Evolutionary conservation across 192 early-diverging fungal genomes (phyloP).

Genomic region (Backusella parvicylindrica): DNA sequence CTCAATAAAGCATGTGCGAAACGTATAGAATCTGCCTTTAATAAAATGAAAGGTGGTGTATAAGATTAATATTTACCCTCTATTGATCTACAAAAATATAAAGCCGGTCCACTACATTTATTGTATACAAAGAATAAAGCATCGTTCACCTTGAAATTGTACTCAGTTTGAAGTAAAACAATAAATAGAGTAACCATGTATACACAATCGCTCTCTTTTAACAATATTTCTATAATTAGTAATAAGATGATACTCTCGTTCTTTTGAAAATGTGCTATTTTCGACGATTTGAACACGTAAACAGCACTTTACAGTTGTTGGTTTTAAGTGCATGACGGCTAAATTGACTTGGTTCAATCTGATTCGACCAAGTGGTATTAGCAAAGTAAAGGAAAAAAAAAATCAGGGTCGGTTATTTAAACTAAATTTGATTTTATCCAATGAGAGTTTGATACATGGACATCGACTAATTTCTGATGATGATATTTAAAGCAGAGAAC

Average conservation of each 20-base stretch:
- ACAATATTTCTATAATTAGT: too few relatives aligned
- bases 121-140: background rate
- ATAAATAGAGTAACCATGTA: too few relatives aligned
- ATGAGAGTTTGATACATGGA: constrained; percentile 21
- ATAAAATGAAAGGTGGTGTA: background rate
- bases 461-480: background rate
- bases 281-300: background rate
- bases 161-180: background rate
- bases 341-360: constrained; percentile 5
- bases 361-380: constrained; percentile 10
- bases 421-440: constrained; percentile 12
- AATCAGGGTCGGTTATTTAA: background rate
- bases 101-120: background rate
- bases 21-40: background rate
- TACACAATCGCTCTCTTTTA: too few relatives aligned
- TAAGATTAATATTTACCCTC: background rate
- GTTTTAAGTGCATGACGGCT: background rate
- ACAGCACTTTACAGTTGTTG: background rate
- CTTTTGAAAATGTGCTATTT: background rate
- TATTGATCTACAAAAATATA: background rate
- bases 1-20: background rate
- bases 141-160: background rate
- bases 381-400: background rate
- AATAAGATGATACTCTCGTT: too few relatives aligned
- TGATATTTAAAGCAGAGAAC: background rate